Percentiles rank a stretch among this genome's conserved stretches.
Evolutionary conservation across 352 stramenopile species (phyloP).

Genomic region (Peronospora destructor): DNA sequence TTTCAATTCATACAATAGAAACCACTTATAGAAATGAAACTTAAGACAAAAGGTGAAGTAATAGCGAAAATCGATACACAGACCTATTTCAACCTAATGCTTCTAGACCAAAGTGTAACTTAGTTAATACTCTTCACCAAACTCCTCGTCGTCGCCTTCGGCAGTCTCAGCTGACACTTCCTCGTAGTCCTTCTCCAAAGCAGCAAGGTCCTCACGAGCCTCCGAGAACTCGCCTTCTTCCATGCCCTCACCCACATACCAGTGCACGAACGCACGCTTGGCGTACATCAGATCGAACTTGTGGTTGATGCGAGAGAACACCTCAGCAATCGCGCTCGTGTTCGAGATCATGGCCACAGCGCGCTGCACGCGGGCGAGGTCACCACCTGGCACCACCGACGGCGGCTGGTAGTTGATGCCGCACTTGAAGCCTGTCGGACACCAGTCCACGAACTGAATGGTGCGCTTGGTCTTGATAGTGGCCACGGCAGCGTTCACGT

Average conservation of each 20-base stretch:
- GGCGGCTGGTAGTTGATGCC: constrained; percentile 62
- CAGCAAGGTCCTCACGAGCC: constrained; percentile 92
- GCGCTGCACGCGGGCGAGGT: constrained; percentile 95
- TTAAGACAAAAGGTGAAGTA: background rate
- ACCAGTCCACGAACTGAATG: constrained; percentile 99
- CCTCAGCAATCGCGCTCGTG: constrained; percentile 94
- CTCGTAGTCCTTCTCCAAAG: constrained; percentile 95
- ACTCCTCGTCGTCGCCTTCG: constrained; percentile 91
- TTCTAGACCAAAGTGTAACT: background rate
- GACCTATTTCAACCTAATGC: background rate
- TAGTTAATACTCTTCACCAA: constrained; percentile 82
- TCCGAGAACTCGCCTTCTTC: constrained; percentile 99
- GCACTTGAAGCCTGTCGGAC: constrained; percentile 98
- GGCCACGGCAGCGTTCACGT: constrained; percentile 94
- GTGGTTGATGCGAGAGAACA: constrained; percentile 30
- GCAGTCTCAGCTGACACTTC: constrained; percentile 98
- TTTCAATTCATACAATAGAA: background rate
- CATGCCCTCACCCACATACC: constrained; percentile 99
- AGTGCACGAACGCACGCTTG: constrained; percentile 95
- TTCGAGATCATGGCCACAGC: constrained; percentile 99
- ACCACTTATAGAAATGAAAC: too few relatives aligned
- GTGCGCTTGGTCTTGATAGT: constrained; percentile 99
- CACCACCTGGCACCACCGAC: constrained; percentile 92
- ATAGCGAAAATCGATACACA: background rate
- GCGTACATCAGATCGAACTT: constrained; percentile 31